Evolutionary conservation across 1,284 basidiomycete species (phyloP).

Genomic region (Taiwanofungus camphoratus): DNA sequence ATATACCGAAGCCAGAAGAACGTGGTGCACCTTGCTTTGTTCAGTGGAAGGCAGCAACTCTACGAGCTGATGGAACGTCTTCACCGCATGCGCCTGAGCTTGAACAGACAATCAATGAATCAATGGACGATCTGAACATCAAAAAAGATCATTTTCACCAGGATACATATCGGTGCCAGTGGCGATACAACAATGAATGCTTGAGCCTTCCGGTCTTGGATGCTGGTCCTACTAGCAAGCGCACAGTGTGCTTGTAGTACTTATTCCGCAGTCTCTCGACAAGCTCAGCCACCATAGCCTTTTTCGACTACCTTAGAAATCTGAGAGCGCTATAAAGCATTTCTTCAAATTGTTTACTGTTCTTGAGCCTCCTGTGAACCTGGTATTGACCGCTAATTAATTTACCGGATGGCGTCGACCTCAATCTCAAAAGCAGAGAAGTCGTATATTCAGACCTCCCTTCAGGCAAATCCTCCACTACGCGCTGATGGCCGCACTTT

Average conservation of each 20-base stretch:
- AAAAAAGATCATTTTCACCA: conserved; percentile 1
- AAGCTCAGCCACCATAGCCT: too few relatives aligned
- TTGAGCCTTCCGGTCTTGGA: neutral
- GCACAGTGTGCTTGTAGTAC: neutral
- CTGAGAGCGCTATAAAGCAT: too few relatives aligned
- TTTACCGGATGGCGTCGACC: conserved; percentile 14
- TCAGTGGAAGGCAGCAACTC: conserved; percentile 42
- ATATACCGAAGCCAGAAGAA: neutral
- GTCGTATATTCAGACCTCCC: conserved; percentile 62
- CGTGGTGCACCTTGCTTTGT: conserved; percentile 40
- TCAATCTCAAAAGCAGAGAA: conserved; percentile 70
- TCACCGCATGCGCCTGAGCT: conserved; percentile 45
- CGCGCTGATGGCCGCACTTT: conserved; percentile 65
- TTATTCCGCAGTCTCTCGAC: too few relatives aligned
- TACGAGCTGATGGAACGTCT: conserved; percentile 45
- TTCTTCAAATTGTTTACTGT: too few relatives aligned
- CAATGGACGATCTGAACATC: too few relatives aligned
- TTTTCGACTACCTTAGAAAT: too few relatives aligned
- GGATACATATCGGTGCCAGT: conserved; percentile 11
- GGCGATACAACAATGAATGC: neutral
- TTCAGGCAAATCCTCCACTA: conserved; percentile 48
- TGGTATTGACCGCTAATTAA: too few relatives aligned
- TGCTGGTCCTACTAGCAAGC: neutral
- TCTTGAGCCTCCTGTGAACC: too few relatives aligned
- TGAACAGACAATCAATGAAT: neutral